A percentile compares a stretch with the other conserved stretches of the same genome.
Evolutionary conservation across 2,329 filamentous ascomycete genomes (phyloP).

Genomic region (Penicillium hesseltinei): DNA sequence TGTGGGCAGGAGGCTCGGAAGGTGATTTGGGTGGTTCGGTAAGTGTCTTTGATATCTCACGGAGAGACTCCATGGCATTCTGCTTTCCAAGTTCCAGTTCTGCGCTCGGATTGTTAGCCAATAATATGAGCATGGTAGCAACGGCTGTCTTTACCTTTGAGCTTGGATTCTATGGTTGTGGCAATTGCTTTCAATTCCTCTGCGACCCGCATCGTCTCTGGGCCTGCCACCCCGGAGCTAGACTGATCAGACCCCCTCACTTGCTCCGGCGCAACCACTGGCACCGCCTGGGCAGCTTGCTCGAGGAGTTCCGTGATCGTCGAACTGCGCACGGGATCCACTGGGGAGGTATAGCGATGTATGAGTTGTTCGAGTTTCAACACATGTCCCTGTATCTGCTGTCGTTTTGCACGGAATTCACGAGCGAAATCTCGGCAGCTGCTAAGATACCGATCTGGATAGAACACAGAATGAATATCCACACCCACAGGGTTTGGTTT

Average conservation of each 20-base stretch:
- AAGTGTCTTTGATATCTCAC: constrained; percentile 46
- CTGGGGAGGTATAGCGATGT: constrained; percentile 29
- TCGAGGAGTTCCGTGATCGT: constrained; percentile 35
- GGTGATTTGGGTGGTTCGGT: constrained; percentile 46
- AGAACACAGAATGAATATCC: constrained; percentile 54
- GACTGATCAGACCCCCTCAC: constrained; percentile 15
- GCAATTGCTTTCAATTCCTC: constrained; percentile 38
- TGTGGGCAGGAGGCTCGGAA: constrained; percentile 43
- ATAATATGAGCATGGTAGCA: background rate
- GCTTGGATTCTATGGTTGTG: constrained; percentile 42
- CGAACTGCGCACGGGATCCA: constrained; percentile 17
- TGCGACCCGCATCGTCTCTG: constrained; percentile 30
- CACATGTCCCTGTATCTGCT: constrained; percentile 36
- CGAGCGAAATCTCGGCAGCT: constrained; percentile 49
- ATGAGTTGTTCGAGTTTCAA: constrained; percentile 33
- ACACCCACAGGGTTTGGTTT: constrained; percentile 44
- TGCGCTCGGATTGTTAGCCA: constrained; percentile 22
- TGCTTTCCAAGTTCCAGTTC: constrained; percentile 46
- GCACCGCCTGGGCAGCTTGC: constrained; percentile 35
- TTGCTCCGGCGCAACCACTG: constrained; percentile 26
- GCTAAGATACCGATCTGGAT: constrained; percentile 60
- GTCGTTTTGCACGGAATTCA: constrained; percentile 45
- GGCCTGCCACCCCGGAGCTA: constrained; percentile 18
- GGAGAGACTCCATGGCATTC: constrained; percentile 42
- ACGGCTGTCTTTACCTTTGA: constrained; percentile 33